Evolutionary conservation across 495 filamentous ascomycete species (phyloP).

Genomic region (Xylaria venustula): DNA sequence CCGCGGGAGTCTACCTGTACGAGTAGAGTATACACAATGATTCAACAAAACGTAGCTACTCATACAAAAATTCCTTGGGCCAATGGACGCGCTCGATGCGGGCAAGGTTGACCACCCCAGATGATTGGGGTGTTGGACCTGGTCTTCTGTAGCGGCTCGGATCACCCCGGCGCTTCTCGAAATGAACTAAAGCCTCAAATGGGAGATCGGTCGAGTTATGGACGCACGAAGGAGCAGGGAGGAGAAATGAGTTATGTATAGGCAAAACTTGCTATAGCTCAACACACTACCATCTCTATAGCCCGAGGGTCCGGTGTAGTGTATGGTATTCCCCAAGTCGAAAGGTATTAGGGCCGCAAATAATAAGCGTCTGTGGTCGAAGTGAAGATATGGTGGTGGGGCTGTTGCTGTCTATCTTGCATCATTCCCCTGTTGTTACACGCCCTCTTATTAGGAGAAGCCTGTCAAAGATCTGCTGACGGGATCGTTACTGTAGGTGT

Average conservation of each 20-base stretch:
- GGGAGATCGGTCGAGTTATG: slow-evolving; percentile 11
- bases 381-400: slow-evolving; percentile 31
- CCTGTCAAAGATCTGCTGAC: slow-evolving; percentile 34
- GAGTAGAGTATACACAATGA: background rate
- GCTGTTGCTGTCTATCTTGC: slow-evolving; percentile 30
- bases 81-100: slow-evolving; percentile 8
- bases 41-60: background rate
- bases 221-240: slow-evolving; percentile 6
- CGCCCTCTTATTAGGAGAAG: slow-evolving; percentile 27
- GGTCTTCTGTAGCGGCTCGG: slow-evolving; percentile 13
- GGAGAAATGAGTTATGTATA: slow-evolving; percentile 14
- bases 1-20: background rate
- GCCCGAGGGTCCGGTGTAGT: background rate
- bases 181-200: slow-evolving; percentile 7
- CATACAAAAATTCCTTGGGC: background rate
- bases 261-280: slow-evolving; percentile 12
- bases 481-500: slow-evolving; percentile 28
- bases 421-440: slow-evolving; percentile 24
- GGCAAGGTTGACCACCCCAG: slow-evolving; percentile 12
- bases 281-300: slow-evolving; percentile 3
- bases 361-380: slow-evolving; percentile 25
- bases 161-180: slow-evolving; percentile 15
- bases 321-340: slow-evolving; percentile 3
- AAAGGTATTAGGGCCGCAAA: slow-evolving; percentile 18
- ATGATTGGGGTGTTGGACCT: slow-evolving; percentile 16